phyloP scores from a whole-genome alignment of 179 eudicot genomes.

The Sideroxylon spinosum region DNA sequence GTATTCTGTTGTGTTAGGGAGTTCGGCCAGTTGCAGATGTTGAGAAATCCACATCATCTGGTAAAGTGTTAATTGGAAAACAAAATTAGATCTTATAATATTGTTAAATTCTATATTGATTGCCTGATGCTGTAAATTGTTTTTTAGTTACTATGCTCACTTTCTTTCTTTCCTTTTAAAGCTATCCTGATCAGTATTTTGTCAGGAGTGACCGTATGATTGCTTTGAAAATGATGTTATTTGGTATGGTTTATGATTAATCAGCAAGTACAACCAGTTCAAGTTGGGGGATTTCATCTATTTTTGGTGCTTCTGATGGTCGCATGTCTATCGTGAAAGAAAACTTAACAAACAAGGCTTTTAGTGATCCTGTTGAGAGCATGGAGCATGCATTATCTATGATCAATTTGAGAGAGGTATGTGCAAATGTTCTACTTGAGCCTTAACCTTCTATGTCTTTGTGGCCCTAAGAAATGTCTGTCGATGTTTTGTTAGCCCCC shows the following conservation, averaged over 20 bases:
- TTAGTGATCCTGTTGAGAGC: conserved; percentile 56
- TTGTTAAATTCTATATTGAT: neutral
- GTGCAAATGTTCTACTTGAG: conserved; percentile 9
- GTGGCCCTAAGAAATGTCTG: neutral
- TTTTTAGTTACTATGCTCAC: neutral
- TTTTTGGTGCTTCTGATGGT: conserved; percentile 61
- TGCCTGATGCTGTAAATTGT: neutral
- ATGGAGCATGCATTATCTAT: conserved; percentile 48
- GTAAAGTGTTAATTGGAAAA: conserved; percentile 32
- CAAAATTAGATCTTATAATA: neutral
- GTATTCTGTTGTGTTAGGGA: conserved; percentile 36
- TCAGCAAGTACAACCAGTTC: conserved; percentile 53
- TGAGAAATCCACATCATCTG: conserved; percentile 59
- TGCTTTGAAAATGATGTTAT: neutral
- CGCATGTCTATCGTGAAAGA: conserved; percentile 53
- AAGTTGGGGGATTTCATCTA: conserved; percentile 79
- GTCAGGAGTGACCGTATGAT: neutral
- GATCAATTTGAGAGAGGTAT: conserved; percentile 86
- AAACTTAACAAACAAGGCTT: conserved; percentile 36
- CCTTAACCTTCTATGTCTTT: neutral
- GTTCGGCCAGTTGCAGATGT: conserved; percentile 53
- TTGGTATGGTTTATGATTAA: conserved; percentile 13
- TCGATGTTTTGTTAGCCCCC: conserved; percentile 58
- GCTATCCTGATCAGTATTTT: neutral
- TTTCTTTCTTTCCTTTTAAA: neutral